phyloP scores from a whole-genome alignment of 73 alveolate species.

The Durusdinium trenchii region DNA sequence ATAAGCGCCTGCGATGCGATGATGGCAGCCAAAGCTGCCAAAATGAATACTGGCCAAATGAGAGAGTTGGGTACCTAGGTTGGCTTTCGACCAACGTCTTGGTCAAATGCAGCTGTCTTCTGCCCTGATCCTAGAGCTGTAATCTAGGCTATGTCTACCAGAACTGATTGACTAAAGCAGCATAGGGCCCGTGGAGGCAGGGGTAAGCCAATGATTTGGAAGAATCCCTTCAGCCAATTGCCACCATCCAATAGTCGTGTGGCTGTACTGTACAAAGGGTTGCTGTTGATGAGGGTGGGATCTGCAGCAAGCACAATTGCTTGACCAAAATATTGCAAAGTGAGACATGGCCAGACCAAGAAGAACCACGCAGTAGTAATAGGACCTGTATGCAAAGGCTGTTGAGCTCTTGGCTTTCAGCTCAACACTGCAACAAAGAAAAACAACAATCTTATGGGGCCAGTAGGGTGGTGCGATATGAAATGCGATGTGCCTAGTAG shows the following conservation, averaged over 20 bases:
- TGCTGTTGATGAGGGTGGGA: not conserved
- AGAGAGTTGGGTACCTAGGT: slow-evolving; percentile 42
- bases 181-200: not conserved
- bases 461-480: too few relatives aligned
- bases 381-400: slow-evolving; percentile 7
- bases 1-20: slow-evolving; percentile 83
- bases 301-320: slow-evolving; percentile 49
- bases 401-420: too few relatives aligned
- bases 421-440: too few relatives aligned
- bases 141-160: too few relatives aligned
- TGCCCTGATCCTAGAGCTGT: not conserved
- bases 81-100: too few relatives aligned
- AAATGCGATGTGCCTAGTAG: too few relatives aligned
- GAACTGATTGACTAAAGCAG: too few relatives aligned
- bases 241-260: not conserved
- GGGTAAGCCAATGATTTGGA: too few relatives aligned
- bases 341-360: slow-evolving; percentile 57
- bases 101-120: not conserved
- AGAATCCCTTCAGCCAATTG: not conserved
- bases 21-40: slow-evolving; percentile 72
- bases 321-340: slow-evolving; percentile 56
- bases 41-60: slow-evolving; percentile 56
- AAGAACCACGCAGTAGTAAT: slow-evolving; percentile 66
- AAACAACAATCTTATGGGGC: too few relatives aligned
- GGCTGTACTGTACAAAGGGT: slow-evolving; percentile 66